Conservation (phyloP, 192 early-diverging fungal species). For the Coemansia sp. region DNA sequence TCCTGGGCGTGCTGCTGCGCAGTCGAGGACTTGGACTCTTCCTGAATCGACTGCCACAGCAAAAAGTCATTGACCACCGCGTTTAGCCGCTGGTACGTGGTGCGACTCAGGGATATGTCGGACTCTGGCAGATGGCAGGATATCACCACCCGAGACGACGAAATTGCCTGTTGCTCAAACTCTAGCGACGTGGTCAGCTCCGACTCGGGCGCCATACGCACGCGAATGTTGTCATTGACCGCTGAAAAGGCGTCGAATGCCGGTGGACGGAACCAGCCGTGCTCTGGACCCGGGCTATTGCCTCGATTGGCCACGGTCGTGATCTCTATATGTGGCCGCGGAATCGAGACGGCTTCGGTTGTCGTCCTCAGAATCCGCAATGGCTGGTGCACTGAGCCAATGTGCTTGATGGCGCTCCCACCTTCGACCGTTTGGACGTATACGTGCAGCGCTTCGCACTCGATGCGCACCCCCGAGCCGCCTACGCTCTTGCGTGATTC, state of each 20-base stretch:
- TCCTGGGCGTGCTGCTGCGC: not conserved
- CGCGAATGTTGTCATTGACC: slow-evolving; percentile 42
- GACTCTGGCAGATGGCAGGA: slow-evolving; percentile 51
- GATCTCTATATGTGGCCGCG: slow-evolving; percentile 47
- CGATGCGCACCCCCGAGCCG: slow-evolving; percentile 44
- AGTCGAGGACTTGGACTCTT: slow-evolving; percentile 8
- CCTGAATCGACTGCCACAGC: slow-evolving; percentile 49
- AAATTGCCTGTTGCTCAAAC: slow-evolving; percentile 44
- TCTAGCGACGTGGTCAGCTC: slow-evolving; percentile 44
- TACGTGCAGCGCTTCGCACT: slow-evolving; percentile 34
- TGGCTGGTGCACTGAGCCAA: slow-evolving; percentile 36
- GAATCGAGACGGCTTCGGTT: slow-evolving; percentile 21
- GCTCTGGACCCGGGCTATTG: not conserved
- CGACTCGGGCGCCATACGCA: slow-evolving; percentile 48
- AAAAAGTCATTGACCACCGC: slow-evolving; percentile 49
- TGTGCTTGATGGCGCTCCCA: slow-evolving; percentile 22
- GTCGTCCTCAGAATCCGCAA: not conserved
- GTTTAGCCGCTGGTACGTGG: slow-evolving; percentile 41
- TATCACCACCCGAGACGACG: slow-evolving; percentile 35
- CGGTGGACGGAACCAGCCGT: slow-evolving; percentile 23
- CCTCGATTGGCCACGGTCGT: slow-evolving; percentile 27
- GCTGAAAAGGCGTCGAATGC: slow-evolving; percentile 50
- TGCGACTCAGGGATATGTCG: slow-evolving; percentile 16
- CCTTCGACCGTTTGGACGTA: slow-evolving; percentile 40
- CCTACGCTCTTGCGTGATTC: slow-evolving; percentile 46